These are phyloP conservation scores for Yamadazyma ubonensis DNA, from an alignment of 805 yeast genomes.

Conservation along the genomic window DNA sequence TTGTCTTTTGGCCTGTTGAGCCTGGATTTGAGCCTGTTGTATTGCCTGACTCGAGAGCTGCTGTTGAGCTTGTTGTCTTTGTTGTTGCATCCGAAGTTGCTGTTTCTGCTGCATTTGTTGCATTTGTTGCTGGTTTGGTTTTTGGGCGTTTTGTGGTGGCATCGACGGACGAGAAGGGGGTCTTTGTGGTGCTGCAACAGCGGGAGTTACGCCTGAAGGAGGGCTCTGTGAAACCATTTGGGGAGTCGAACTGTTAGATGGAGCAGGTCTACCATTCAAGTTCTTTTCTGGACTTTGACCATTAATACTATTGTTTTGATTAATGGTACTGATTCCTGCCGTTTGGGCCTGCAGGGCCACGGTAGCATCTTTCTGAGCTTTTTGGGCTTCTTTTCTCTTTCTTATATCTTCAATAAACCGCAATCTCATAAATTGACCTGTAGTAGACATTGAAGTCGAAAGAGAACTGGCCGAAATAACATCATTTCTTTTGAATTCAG, in stretches of 20 bases:
- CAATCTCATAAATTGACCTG: constrained; percentile 75
- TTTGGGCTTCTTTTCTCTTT: constrained; percentile 53
- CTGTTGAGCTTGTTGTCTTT: constrained; percentile 16
- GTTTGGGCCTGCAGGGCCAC: constrained; percentile 32
- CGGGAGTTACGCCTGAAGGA: constrained; percentile 1
- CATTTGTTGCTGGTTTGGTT: constrained; percentile 10
- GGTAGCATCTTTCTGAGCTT: constrained; percentile 41
- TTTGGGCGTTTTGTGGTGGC: constrained; percentile 17
- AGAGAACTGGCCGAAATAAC: constrained; percentile 4
- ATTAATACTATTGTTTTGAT: constrained; percentile 17
- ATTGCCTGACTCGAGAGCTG: constrained; percentile 10
- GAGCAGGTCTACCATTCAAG: constrained; percentile 6
- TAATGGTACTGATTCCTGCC: constrained; percentile 15
- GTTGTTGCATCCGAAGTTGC: constrained; percentile 20
- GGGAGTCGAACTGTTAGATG: constrained; percentile 6
- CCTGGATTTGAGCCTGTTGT: constrained; percentile 15
- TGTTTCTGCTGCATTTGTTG: constrained; percentile 16
- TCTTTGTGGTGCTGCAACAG: background rate
- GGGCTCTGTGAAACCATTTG: constrained; percentile 12
- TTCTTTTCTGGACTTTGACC: constrained; percentile 17
- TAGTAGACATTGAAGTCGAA: constrained; percentile 10
- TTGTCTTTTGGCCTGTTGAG: constrained; percentile 14
- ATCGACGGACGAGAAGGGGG: background rate
- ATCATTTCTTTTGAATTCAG: constrained; percentile 13
- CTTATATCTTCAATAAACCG: constrained; percentile 87